Evolutionary conservation across 345 rosid species (phyloP).

Genomic region (Populus alba): DNA sequence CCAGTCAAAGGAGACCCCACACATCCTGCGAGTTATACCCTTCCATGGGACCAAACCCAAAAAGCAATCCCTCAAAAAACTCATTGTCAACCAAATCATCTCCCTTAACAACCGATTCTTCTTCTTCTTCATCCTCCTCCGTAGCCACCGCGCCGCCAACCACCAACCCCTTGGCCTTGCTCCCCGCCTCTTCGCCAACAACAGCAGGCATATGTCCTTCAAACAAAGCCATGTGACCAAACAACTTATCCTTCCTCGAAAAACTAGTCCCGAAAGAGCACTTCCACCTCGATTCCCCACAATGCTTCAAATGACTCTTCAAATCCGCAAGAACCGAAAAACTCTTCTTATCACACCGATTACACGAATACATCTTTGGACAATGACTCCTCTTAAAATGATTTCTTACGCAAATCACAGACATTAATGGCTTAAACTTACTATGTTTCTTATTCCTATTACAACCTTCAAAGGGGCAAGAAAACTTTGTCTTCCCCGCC

Average conservation of each 20-base stretch:
- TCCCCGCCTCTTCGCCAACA: slow-evolving; percentile 17
- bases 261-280: slow-evolving; percentile 68
- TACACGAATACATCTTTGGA: slow-evolving; percentile 62
- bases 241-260: slow-evolving; percentile 70
- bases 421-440: slow-evolving; percentile 57
- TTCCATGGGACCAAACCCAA: slow-evolving; percentile 45
- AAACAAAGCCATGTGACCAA: slow-evolving; percentile 66
- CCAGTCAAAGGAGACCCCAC: slow-evolving; percentile 21
- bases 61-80: slow-evolving; percentile 42
- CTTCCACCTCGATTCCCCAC: slow-evolving; percentile 63
- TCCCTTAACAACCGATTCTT: slow-evolving; percentile 4
- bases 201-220: slow-evolving; percentile 75
- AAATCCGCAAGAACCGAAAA: slow-evolving; percentile 61
- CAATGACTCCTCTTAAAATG: slow-evolving; percentile 84
- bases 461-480: slow-evolving; percentile 68
- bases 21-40: slow-evolving; percentile 40
- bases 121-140: slow-evolving; percentile 22
- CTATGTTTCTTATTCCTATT: slow-evolving; percentile 52
- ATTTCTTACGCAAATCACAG: slow-evolving; percentile 60
- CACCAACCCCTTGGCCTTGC: not conserved
- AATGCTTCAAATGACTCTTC: slow-evolving; percentile 65
- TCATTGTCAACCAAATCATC: slow-evolving; percentile 23
- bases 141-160: not conserved
- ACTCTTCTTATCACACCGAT: slow-evolving; percentile 55
- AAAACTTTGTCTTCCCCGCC: slow-evolving; percentile 32